Conservation (phyloP, 352 stramenopile species). For the Globisporangium apiculatum region DNA sequence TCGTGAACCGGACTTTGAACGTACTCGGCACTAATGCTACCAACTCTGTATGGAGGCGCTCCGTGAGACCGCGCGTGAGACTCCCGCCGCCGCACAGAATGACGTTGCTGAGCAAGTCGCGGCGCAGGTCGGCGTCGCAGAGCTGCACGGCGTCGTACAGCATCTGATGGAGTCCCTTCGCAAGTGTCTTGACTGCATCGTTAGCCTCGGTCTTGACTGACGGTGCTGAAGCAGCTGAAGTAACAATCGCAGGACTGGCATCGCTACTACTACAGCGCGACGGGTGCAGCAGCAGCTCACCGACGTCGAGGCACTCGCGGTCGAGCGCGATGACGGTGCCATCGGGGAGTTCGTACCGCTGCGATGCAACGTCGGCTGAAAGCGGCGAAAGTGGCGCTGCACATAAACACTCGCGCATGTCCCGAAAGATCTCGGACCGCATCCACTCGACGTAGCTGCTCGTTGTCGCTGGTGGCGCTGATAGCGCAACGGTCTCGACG, state of each 20-base stretch:
- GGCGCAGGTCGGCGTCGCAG: constrained; percentile 74
- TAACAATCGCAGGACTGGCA: no score
- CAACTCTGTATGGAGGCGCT: constrained; percentile 76
- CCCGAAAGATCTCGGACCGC: constrained; percentile 53
- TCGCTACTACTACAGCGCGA: constrained; percentile 19
- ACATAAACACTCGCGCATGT: constrained; percentile 72
- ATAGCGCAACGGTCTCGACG: constrained; percentile 46
- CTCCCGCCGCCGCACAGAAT: constrained; percentile 81
- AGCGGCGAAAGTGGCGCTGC: constrained; percentile 26
- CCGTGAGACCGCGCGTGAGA: constrained; percentile 63
- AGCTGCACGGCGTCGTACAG: constrained; percentile 79
- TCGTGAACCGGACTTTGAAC: constrained; percentile 85
- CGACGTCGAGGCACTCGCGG: constrained; percentile 60
- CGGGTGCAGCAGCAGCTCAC: constrained; percentile 65
- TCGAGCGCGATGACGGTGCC: constrained; percentile 59
- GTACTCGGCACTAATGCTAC: constrained; percentile 71
- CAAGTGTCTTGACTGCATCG: constrained; percentile 35
- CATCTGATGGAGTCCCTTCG: constrained; percentile 72
- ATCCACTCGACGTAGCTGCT: constrained; percentile 71
- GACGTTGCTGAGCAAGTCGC: constrained; percentile 85
- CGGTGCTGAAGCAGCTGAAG: no score
- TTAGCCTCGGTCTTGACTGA: constrained; percentile 25
- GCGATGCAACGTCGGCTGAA: constrained; percentile 7
- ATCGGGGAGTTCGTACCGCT: constrained; percentile 79
- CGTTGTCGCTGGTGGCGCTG: constrained; percentile 43